Evolutionary conservation across 768 basidiomycete species (phyloP), one percentile per base, ranked within the genome.

Genomic region (Psilocybe azurescens): DNA sequence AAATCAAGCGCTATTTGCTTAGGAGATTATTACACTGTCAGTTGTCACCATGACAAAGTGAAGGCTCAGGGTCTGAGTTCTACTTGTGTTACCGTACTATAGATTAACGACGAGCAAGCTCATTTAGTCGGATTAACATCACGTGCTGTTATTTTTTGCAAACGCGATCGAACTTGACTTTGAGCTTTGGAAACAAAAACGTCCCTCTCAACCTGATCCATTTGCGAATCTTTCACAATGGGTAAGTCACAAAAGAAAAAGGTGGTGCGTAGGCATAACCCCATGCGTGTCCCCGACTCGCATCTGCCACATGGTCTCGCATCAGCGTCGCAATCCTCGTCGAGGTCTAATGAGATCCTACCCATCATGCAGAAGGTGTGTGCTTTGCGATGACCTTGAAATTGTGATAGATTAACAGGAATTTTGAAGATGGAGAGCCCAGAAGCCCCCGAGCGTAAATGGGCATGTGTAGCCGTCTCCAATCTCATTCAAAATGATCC

Each of bases 381-480:
- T 54, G 6, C 6, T 11, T 36, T 36, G 24, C 33, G 33, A 36
- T 11, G 6, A 50, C 11, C 49, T 56, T 54, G 49, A 24, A 29
- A 53, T 28, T 64, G 59, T 47, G n/a, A 30, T 50, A 20, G 33
- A 18, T 33, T 53, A 46, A 18, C 29, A 46, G 55, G 41, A 49
- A 49, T 66, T 49, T 18, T 54, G 1, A 70, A 94, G 92, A 88
- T 95, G 83, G 86, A 88, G 69, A 88, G 89, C 73, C 67, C 86
- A 5, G 94, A 97, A 67, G 81, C 84, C 7, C 77, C 83, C 1
- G 96, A 98, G 66, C 86, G 96, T 56, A 93, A 94, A 72, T 97
- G 94, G 95, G 94, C 95, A 3, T 97, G 95, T 73, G 94, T 95
- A 24, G 95, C 95, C 1, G 91, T 97, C n/a, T 95, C 93, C 10